A percentile compares a stretch with the other conserved stretches of the same genome.
Conservation (phyloP, 2,329 filamentous ascomycete genomes). For the Nemania sp. region DNA sequence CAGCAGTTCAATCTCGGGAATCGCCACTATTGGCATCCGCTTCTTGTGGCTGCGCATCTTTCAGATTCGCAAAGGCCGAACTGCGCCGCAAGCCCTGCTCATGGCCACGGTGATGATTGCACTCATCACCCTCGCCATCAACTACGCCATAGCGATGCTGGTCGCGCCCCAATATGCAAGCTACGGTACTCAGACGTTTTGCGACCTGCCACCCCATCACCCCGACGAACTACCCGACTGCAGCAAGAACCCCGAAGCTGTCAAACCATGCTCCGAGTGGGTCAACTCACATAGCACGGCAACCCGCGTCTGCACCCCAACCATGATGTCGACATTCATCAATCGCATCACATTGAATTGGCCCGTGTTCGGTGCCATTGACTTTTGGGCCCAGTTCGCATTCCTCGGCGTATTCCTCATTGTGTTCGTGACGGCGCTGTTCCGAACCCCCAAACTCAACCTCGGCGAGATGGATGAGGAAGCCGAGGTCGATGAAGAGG, state of each 20-base stretch:
- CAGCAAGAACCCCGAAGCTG: conserved; percentile 67
- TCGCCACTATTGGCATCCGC: conserved; percentile 86
- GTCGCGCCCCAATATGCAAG: conserved; percentile 95
- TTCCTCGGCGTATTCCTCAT: conserved; percentile 85
- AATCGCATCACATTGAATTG: conserved; percentile 93
- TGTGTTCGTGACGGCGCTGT: conserved; percentile 76
- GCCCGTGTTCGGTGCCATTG: conserved; percentile 89
- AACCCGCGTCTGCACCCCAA: conserved; percentile 84
- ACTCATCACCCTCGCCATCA: conserved; percentile 85
- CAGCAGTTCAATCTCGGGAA: conserved; percentile 81
- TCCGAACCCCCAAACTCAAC: conserved; percentile 79
- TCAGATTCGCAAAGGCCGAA: conserved; percentile 85
- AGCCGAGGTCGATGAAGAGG: conserved; percentile 89
- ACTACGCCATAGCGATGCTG: conserved; percentile 90
- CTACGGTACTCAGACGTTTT: conserved; percentile 94
- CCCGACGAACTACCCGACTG: conserved; percentile 76
- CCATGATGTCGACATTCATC: conserved; percentile 87
- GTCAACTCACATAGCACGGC: conserved; percentile 68
- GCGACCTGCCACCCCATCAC: conserved; percentile 68
- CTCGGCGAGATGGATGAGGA: conserved; percentile 83
- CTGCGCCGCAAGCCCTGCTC: conserved; percentile 87
- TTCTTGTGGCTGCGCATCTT: conserved; percentile 97
- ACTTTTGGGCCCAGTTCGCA: conserved; percentile 95
- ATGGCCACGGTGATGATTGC: conserved; percentile 90
- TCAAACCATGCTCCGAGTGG: conserved; percentile 81